phyloP scores from a whole-genome alignment of 805 yeast genomes.

The Sungouiella thailandica region DNA sequence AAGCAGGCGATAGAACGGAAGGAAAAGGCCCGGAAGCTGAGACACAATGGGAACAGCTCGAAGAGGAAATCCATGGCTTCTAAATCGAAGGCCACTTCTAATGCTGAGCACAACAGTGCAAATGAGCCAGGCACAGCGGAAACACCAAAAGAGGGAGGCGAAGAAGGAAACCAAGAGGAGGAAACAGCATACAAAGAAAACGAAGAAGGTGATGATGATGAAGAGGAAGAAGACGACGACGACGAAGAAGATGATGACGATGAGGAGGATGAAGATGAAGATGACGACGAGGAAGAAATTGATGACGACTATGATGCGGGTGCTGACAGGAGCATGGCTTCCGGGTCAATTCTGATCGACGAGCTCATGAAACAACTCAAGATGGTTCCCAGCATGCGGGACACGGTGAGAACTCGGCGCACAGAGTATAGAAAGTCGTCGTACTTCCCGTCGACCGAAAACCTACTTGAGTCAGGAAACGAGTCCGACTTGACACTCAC shows the following conservation, averaged over 20 bases:
- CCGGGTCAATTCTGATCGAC: slow-evolving; percentile 11
- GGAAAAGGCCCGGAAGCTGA: slow-evolving; percentile 15
- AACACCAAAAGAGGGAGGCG: slow-evolving; percentile 5
- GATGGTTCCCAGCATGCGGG: neutral
- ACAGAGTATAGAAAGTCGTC: neutral
- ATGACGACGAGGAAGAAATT: slow-evolving; percentile 14
- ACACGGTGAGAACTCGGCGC: neutral
- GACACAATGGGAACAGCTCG: slow-evolving; percentile 5
- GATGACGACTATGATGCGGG: slow-evolving; percentile 11
- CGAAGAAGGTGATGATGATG: slow-evolving; percentile 3
- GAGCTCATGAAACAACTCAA: slow-evolving; percentile 6
- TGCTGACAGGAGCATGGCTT: slow-evolving; percentile 5
- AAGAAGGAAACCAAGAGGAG: slow-evolving; percentile 12
- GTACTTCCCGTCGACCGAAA: neutral
- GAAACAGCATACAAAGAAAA: slow-evolving; percentile 9
- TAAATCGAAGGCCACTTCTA: neutral
- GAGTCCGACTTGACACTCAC: neutral
- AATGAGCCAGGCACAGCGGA: slow-evolving; percentile 5
- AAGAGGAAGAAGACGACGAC: slow-evolving; percentile 7
- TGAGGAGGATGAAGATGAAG: slow-evolving; percentile 9
- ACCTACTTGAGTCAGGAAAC: neutral
- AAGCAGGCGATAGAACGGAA: slow-evolving; percentile 26
- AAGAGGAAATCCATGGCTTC: slow-evolving; percentile 1
- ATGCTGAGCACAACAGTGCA: slow-evolving; percentile 1
- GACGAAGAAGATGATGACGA: slow-evolving; percentile 7